Evolutionary conservation across 345 rosid genomes (phyloP).

Genomic region (Populus tremula): DNA sequence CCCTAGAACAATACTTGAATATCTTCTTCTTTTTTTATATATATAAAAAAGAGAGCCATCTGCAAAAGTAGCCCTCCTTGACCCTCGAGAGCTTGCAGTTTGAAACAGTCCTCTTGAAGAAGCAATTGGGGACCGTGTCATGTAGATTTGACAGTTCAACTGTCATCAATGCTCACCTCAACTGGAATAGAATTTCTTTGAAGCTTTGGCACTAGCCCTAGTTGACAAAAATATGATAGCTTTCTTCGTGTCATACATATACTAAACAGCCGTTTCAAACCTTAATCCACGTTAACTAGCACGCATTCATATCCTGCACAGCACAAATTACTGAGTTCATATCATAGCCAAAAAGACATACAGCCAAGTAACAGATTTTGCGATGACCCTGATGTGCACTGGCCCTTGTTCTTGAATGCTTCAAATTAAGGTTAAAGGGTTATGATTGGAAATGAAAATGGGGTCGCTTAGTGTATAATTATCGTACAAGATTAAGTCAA

Average conservation of each 20-base stretch:
- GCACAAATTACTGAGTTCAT: not conserved
- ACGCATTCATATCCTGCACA: not conserved
- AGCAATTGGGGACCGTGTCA: not conserved
- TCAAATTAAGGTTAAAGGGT: not conserved
- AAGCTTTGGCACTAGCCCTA: not conserved
- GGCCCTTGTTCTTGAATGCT: not conserved
- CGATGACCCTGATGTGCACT: not conserved
- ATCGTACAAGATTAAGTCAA: conserved; percentile 5
- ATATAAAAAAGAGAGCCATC: too few species aligned
- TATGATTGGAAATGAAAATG: conserved; percentile 16
- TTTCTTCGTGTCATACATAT: not conserved
- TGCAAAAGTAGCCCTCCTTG: too few species aligned
- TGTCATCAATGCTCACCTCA: conserved; percentile 4
- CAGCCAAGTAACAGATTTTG: not conserved
- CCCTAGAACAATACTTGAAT: not conserved
- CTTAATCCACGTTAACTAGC: not conserved
- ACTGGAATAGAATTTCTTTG: not conserved
- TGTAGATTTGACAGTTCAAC: conserved; percentile 18
- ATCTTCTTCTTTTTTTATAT: too few species aligned
- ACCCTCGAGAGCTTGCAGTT: not conserved
- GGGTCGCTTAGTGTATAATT: conserved; percentile 14
- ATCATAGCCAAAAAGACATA: too few species aligned
- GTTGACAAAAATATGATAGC: not conserved
- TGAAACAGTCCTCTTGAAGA: not conserved
- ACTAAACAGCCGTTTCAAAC: not conserved